Evolutionary conservation across 148 eudicot genomes (phyloP), one percentile per base, ranked within the genome.

Genomic region (Vaccinium macrocarpon): DNA sequence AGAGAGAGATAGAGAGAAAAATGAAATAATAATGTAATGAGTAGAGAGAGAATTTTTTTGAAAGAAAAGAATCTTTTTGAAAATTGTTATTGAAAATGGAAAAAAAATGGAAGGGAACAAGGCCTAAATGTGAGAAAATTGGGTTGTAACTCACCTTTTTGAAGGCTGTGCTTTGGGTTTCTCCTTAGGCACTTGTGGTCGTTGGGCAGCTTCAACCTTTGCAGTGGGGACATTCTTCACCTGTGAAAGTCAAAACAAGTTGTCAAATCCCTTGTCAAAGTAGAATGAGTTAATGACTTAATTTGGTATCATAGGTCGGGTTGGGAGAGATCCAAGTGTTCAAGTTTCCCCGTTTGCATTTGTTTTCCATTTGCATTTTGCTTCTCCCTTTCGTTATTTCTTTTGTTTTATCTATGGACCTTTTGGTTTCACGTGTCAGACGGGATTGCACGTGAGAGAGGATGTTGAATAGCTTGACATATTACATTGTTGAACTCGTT

Each of bases 191-290:
- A 21, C 90, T 85, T 87, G 86, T 87, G 87, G 84, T 35, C 91
- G 91, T 35, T 92, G 91, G 76, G 49, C 10, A 83, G 83, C 80
- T 86, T 90, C 97, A 49, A 72, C 74, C 68, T 56, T 87, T 49
- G 91, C 86, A 51, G 87, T 85, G 11, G 91, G 83, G 76, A 95
- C 87, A 80, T 80, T 90, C 79, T 90, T 91, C 35, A 73, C 93
- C 98, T 95, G 93, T 64, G 84, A 80, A 49, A 88, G 42, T 84
- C 73, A 85, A 70, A 89, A 81, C 50, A 27, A 25, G 18, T 53
- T 81, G 16, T 14, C 51, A 46, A 15, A 42, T 32, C 27, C 72
- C 61, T 48, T 73, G 11, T 57, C 38, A 70, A 6, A 14, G 38
- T 25, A 70, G 46, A 68, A 1, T 61, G 21, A 61, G 11, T 83